Base-by-base conservation (phyloP, 2,329 filamentous ascomycete species). In the Exophiala sideris region DNA sequence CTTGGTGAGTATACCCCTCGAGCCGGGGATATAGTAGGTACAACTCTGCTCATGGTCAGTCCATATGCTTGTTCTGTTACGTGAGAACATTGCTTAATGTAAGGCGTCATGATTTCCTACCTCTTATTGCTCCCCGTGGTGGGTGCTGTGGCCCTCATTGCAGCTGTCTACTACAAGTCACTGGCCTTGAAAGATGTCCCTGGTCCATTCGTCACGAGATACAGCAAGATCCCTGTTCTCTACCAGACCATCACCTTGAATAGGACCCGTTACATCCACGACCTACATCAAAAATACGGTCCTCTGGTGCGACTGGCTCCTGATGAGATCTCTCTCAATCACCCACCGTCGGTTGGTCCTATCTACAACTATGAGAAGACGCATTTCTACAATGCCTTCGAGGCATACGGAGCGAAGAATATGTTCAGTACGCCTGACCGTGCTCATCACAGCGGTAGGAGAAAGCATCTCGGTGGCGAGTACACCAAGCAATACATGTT, bases 281-380 rank as follows among this genome's bases (percentile, higher is more conserved):
- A 71, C 5, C 75, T 92, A 0, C 89, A 94, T 67, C 76, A 77
- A n/a, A 79, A 88, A 63, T 77, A 89, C 71, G 88, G 89, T 44
- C 81, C 87, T 64, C 76, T 92, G 2, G 86, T 92, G 1, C 79
- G 88, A 2, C 70, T 91, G 3, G 88, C 87, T 0, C 88, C 88
- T 1, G 90, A 90, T 58, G 75, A 76, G 0, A 70, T 92, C 1
- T 89, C 86, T 0, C 65, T 79, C 65, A 52, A 73, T 70, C 66
- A 79, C 39, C 47, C 63, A 8, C 21, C 53, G 14, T 64, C 66
- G 1, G 65, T 60, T 4, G 67, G 65, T 41, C 63, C 68, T 47
- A 71, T 73, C 42, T 66, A 73, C 59, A 67, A 62, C 35, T 73
- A 65, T 39, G 50, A 62, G 20, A 73, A 74, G 53, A 64, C 67